Percentiles rank a stretch among this genome's conserved stretches.
Conservation (phyloP, 2,329 filamentous ascomycete species). For the Epichloe gansuensis region DNA sequence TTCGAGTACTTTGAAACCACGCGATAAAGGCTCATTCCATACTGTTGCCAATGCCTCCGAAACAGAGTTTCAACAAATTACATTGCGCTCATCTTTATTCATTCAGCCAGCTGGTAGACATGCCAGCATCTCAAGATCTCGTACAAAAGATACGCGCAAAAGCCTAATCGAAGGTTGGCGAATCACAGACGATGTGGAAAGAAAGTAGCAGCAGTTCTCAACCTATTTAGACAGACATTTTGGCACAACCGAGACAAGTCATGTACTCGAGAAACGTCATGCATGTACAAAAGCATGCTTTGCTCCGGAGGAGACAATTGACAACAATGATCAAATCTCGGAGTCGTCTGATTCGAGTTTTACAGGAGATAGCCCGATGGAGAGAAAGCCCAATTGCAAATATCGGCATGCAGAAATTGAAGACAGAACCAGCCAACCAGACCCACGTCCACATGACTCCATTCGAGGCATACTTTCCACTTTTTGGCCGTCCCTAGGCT, state of each 20-base stretch:
- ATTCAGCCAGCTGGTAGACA: background rate
- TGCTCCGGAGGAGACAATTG: background rate
- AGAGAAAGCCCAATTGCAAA: background rate
- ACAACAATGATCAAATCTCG: background rate
- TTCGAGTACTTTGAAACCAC: background rate
- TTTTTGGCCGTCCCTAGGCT: slow-evolving; percentile 53
- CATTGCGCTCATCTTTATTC: background rate
- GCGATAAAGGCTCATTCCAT: too few species aligned
- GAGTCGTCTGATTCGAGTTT: background rate
- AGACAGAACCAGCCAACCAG: background rate
- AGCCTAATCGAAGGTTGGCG: slow-evolving; percentile 28
- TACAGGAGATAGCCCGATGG: background rate
- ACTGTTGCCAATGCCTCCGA: background rate
- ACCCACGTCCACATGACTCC: background rate
- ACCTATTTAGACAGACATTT: slow-evolving; percentile 4
- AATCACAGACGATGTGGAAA: background rate
- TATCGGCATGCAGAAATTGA: background rate
- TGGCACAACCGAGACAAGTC: background rate
- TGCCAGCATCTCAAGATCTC: background rate
- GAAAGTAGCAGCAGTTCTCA: slow-evolving; percentile 2
- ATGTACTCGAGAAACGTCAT: background rate
- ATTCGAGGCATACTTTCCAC: slow-evolving; percentile 31
- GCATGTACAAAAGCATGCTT: background rate
- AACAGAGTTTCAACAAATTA: background rate
- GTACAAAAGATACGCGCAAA: slow-evolving; percentile 41